These are phyloP conservation scores for Dendrostoma leiphaemia DNA, from an alignment of 2,329 filamentous ascomycete species.

Conservation along the genomic window DNA sequence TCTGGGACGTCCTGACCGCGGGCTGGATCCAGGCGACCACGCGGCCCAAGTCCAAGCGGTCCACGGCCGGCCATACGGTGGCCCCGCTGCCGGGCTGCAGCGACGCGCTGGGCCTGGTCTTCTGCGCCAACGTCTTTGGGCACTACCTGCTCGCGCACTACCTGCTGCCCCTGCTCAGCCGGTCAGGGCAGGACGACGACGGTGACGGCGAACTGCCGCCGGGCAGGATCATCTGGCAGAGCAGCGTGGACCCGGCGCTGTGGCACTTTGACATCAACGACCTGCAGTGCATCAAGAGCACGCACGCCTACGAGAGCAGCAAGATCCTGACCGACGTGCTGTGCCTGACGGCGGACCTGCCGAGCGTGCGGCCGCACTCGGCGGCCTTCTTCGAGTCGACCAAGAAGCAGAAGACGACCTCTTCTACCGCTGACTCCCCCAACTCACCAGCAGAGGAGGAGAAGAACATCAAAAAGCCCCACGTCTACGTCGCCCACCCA, in stretches of 20 bases:
- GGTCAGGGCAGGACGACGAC: constrained; percentile 23
- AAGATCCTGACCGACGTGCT: constrained; percentile 88
- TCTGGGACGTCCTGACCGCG: constrained; percentile 50
- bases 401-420: no score
- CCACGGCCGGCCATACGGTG: constrained; percentile 45
- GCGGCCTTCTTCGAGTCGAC: constrained; percentile 47
- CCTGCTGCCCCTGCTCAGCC: constrained; percentile 69
- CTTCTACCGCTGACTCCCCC: not conserved
- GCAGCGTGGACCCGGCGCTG: constrained; percentile 68
- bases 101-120: constrained; percentile 73
- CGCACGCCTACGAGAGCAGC: constrained; percentile 74
- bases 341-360: constrained; percentile 68
- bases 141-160: constrained; percentile 88
- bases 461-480: no score
- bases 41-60: constrained; percentile 75
- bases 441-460: no score
- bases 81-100: constrained; percentile 39
- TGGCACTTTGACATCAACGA: constrained; percentile 63
- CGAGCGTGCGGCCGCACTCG: constrained; percentile 58
- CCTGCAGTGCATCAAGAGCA: constrained; percentile 67
- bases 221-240: constrained; percentile 82
- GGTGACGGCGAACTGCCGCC: constrained; percentile 35
- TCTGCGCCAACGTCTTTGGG: constrained; percentile 90
- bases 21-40: constrained; percentile 68
- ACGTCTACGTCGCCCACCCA: constrained; percentile 75